A percentile compares a stretch with the other conserved stretches of the same genome.
phyloP scores from a whole-genome alignment of 2,329 filamentous ascomycete genomes.

The Pseudogymnoascus sp. region DNA sequence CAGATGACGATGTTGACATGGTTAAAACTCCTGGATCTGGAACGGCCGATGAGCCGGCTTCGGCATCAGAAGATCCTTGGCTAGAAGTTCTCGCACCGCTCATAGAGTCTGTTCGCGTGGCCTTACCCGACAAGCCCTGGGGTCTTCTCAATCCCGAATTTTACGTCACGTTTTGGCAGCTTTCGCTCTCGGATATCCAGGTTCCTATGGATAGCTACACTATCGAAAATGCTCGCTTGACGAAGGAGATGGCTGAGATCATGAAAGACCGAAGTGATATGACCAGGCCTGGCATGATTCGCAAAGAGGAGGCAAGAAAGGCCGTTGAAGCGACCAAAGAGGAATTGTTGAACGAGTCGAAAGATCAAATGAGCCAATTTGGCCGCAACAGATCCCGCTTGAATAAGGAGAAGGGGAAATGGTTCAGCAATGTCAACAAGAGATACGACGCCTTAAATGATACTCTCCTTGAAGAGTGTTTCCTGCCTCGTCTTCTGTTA shows the following conservation, averaged over 20 bases:
- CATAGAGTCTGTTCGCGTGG: constrained; percentile 58
- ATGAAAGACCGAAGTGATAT: constrained; percentile 67
- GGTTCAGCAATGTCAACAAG: constrained; percentile 63
- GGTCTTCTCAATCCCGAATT: constrained; percentile 69
- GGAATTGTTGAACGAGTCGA: constrained; percentile 65
- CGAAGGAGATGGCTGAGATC: constrained; percentile 59
- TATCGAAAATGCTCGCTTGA: constrained; percentile 62
- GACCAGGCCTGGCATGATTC: constrained; percentile 56
- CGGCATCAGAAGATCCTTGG: constrained; percentile 39
- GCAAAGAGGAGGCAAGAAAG: constrained; percentile 64
- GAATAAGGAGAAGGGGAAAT: constrained; percentile 66
- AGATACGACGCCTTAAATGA: constrained; percentile 65
- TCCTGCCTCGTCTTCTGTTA: constrained; percentile 78
- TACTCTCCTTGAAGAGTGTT: constrained; percentile 78
- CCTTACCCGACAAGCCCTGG: constrained; percentile 58
- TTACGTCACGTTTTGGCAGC: constrained; percentile 86
- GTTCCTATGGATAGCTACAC: constrained; percentile 73
- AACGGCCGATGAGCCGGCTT: constrained; percentile 32
- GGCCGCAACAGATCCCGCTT: constrained; percentile 62
- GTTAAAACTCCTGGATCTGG: constrained; percentile 27
- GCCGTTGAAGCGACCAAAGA: constrained; percentile 61
- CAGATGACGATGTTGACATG: constrained; percentile 34
- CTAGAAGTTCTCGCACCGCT: constrained; percentile 68
- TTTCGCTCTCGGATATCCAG: constrained; percentile 73
- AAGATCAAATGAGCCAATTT: constrained; percentile 60